Evolutionary conservation across 176 grass and related monocot genomes (phyloP).

Genomic region (bread wheat (Triticum aestivum)): DNA sequence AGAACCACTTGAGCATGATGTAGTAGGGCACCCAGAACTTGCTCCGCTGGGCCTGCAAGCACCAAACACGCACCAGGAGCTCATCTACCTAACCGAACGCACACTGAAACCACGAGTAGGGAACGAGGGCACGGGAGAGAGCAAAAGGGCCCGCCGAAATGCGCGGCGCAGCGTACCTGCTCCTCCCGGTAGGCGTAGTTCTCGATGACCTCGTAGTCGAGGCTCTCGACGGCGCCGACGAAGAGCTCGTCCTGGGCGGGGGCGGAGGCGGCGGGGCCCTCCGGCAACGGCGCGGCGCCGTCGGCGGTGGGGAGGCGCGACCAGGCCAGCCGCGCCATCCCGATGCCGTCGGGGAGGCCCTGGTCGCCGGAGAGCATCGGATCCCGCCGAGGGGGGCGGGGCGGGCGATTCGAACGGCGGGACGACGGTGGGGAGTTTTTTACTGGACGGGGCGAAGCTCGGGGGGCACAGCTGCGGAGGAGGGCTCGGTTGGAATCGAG

Average conservation of each 20-base stretch:
- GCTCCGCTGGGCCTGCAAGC: constrained; percentile 73
- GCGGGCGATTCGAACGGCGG: constrained; percentile 24
- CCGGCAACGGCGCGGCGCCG: constrained; percentile 14
- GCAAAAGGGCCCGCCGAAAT: neutral
- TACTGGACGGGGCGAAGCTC: constrained; percentile 12
- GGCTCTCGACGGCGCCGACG: constrained; percentile 68
- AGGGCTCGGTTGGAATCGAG: constrained; percentile 12
- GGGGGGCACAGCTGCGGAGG: neutral
- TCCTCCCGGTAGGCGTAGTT: constrained; percentile 98
- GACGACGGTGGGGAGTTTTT: neutral
- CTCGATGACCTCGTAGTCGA: constrained; percentile 99
- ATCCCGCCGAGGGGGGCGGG: constrained; percentile 5
- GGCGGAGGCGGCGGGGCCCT: constrained; percentile 9
- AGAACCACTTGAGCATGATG: constrained; percentile 88
- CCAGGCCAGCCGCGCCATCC: constrained; percentile 80
- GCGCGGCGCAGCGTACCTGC: constrained; percentile 44
- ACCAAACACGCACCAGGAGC: neutral
- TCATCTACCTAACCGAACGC: neutral
- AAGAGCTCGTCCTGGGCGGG: constrained; percentile 33
- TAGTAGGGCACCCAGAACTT: constrained; percentile 94
- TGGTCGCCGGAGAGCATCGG: constrained; percentile 68
- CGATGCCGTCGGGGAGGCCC: constrained; percentile 76
- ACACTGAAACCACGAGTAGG: neutral
- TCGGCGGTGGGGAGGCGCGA: constrained; percentile 75
- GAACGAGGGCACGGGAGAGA: neutral